Base-by-base conservation (phyloP, 2,329 filamentous ascomycete species). In the Calonectria pteridis region DNA sequence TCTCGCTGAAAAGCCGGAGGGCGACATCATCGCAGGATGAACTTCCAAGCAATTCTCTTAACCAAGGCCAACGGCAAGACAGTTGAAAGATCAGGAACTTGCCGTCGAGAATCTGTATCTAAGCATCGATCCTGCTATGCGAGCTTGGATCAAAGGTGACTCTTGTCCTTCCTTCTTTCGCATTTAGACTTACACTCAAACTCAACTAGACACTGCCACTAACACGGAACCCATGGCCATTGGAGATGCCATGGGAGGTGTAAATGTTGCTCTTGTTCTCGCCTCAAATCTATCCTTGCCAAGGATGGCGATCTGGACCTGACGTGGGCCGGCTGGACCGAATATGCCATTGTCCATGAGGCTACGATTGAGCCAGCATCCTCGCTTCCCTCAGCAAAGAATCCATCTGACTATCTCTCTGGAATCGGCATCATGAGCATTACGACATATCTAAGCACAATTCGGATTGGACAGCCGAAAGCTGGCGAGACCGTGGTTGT, bases 361-460 rank as follows among this genome's bases (percentile, higher is more conserved):
- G 89, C 90, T 71, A 83, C 87, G 2, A 83, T 89, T 59, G 84
- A 88, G 77, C 82, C 84, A 23, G 71, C 83, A 3, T 79, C 87
- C 16, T 73, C 78, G 26, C 83, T 87, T 71, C 87, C 88, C 5
- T 76, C 83, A 33, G 81, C 86, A 14, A 79, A 83, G 26, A 82
- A 85, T 71, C 79, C 86, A 26, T 91, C 91, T 10, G 92, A 94
- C 81, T 87, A 91, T 20, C 85, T 93, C 67, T 91, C 91, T 5
- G 89, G 89, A 29, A 85, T 90, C 29, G 94, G 94, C 10, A 85
- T 91, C 82, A 94, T 93, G 0, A 93, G 93, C 1, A 78, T 95
- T 74, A 95, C 94, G 0, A 94, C 94, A 1, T 96, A 94, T 84
- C 93, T 94, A 75, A 94, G 94, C n/a, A 90, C 95, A 81, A 83